Conservation (phyloP, 768 basidiomycete species). For the Tremella mesenterica region DNA sequence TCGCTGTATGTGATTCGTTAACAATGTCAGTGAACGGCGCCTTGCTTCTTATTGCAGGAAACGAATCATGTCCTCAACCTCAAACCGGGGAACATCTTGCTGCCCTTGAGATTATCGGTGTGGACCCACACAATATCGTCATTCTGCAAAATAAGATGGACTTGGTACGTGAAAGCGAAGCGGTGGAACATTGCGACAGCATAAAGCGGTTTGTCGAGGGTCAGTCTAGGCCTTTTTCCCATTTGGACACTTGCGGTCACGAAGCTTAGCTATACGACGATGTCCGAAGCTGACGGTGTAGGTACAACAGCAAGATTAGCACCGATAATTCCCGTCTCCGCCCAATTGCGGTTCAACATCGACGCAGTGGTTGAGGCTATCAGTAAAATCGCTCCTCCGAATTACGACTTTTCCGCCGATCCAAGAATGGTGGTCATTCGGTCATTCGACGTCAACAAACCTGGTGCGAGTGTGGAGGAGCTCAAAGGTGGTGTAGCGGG, state of each 20-base stretch:
- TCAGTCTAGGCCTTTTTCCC: slow-evolving; percentile 44
- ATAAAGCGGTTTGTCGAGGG: slow-evolving; percentile 94
- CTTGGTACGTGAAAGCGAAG: slow-evolving; percentile 88
- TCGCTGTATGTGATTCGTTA: not conserved
- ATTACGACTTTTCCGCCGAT: slow-evolving; percentile 82
- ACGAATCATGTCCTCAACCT: slow-evolving; percentile 97
- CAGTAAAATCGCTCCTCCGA: slow-evolving; percentile 87
- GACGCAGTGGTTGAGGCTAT: slow-evolving; percentile 99
- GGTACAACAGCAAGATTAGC: slow-evolving; percentile 96
- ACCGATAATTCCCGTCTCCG: slow-evolving; percentile 97
- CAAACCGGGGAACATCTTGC: slow-evolving; percentile 98
- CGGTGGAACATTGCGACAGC: slow-evolving; percentile 90
- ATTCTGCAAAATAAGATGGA: slow-evolving; percentile 99
- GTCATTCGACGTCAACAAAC: slow-evolving; percentile 99
- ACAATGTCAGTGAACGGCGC: slow-evolving; percentile 71
- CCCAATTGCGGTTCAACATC: slow-evolving; percentile 97
- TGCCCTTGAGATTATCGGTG: slow-evolving; percentile 98
- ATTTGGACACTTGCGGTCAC: not conserved
- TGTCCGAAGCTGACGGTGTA: slow-evolving; percentile 36
- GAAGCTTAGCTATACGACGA: not conserved
- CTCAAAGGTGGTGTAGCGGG: slow-evolving; percentile 97
- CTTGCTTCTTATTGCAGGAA: slow-evolving; percentile 85
- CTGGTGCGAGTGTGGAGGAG: slow-evolving; percentile 91
- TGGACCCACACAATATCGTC: slow-evolving; percentile 75
- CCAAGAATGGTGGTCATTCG: slow-evolving; percentile 96